These are phyloP conservation scores for Sequoiadendron giganteum DNA, from an alignment of 75 land plant genomes.

Conservation along the genomic window DNA sequence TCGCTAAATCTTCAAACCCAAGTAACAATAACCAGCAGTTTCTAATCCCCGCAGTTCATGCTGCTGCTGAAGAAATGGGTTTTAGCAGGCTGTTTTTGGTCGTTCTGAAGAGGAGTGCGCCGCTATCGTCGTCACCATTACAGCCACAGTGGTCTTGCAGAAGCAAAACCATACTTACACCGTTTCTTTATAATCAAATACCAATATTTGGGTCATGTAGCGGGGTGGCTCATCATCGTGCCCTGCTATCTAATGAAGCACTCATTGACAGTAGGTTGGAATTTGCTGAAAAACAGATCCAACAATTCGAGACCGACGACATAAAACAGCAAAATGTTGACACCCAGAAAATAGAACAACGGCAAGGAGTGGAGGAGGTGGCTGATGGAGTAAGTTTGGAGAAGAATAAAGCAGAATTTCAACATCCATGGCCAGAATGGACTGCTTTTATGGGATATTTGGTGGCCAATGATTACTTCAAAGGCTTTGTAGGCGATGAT, in stretches of 20 bases:
- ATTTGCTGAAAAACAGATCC: not conserved
- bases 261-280: not conserved
- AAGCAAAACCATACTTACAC: not conserved
- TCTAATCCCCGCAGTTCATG: not conserved
- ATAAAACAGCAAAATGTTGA: not conserved
- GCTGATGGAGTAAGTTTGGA: not conserved
- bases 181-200: not conserved
- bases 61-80: not conserved
- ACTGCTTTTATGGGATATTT: slow-evolving; percentile 45
- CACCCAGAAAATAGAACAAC: not conserved
- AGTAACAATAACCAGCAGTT: no score
- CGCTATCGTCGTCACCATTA: not conserved
- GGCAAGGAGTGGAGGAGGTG: slow-evolving; percentile 10
- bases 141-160: not conserved
- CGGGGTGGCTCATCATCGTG: not conserved
- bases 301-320: not conserved
- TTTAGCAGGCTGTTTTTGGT: not conserved
- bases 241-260: not conserved
- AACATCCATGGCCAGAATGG: slow-evolving; percentile 59
- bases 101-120: not conserved
- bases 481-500: slow-evolving; percentile 2
- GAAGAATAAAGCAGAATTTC: not conserved
- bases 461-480: slow-evolving; percentile 45
- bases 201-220: not conserved
- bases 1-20: no score